Evolutionary conservation across 2,329 filamentous ascomycete genomes (phyloP).

Genomic region (Pseudogymnoascus sp.): DNA sequence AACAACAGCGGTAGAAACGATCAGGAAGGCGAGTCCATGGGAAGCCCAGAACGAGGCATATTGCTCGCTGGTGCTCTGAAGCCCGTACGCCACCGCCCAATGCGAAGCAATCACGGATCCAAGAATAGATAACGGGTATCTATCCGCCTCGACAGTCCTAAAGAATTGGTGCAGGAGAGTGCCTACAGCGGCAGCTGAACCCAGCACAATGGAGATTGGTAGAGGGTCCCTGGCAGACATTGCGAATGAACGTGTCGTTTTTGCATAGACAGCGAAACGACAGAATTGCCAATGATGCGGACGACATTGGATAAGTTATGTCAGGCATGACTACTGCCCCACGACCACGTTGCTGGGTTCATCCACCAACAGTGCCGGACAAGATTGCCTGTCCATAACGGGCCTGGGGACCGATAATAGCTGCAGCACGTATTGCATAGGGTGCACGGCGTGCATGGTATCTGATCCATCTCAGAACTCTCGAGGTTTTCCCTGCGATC

Average conservation of each 20-base stretch:
- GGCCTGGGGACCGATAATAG: background rate
- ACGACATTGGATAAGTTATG: background rate
- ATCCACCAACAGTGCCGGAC: background rate
- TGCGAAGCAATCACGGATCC: background rate
- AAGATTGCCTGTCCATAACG: background rate
- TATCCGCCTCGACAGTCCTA: background rate
- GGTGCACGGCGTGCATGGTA: background rate
- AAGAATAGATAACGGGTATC: slow-evolving; percentile 1
- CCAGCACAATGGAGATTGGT: slow-evolving; percentile 3
- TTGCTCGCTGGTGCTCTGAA: background rate
- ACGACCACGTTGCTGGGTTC: slow-evolving; percentile 1
- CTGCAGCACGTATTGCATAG: background rate
- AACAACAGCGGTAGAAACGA: background rate
- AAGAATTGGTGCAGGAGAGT: background rate
- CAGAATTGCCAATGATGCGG: background rate
- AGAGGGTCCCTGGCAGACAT: background rate
- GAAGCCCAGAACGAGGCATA: slow-evolving; percentile 5
- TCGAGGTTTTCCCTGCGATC: background rate
- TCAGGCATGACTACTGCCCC: background rate
- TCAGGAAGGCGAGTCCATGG: background rate
- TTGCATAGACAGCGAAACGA: background rate
- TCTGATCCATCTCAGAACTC: background rate
- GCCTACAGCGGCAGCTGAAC: background rate
- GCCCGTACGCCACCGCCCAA: background rate
- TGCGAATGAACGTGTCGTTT: background rate